Evolutionary conservation across 495 filamentous ascomycete genomes (phyloP).

Genomic region (Talaromyces proteolyticus): DNA sequence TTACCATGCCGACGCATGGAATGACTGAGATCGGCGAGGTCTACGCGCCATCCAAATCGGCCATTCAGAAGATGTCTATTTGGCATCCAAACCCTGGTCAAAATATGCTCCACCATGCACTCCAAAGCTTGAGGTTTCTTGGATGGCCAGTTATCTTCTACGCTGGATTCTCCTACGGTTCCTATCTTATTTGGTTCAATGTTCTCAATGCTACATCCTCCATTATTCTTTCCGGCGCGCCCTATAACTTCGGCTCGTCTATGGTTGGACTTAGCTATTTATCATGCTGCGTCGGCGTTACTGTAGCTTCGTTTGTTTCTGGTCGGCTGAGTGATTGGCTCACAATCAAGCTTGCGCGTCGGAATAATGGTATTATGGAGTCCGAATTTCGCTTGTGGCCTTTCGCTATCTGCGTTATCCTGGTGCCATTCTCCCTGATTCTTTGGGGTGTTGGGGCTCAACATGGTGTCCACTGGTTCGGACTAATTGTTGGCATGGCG

Average conservation of each 20-base stretch:
- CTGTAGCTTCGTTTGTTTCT: constrained; percentile 41
- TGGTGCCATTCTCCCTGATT: constrained; percentile 51
- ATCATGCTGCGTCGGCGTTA: constrained; percentile 50
- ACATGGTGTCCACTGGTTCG: constrained; percentile 55
- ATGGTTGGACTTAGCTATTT: constrained; percentile 60
- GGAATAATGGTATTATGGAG: constrained; percentile 57
- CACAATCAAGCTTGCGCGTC: constrained; percentile 50
- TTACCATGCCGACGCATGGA: constrained; percentile 5
- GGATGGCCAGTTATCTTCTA: constrained; percentile 63
- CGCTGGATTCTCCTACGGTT: constrained; percentile 61
- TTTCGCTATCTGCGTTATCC: constrained; percentile 45
- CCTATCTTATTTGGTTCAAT: constrained; percentile 60
- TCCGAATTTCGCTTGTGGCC: constrained; percentile 61
- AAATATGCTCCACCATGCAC: constrained; percentile 39
- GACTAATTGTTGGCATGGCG: constrained; percentile 57
- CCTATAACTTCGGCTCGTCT: constrained; percentile 53
- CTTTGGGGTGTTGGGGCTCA: constrained; percentile 68
- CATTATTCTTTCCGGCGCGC: constrained; percentile 47
- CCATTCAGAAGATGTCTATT: constrained; percentile 48
- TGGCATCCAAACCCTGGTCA: constrained; percentile 39
- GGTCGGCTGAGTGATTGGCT: constrained; percentile 56
- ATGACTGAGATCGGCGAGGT: constrained; percentile 16
- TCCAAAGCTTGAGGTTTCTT: constrained; percentile 34
- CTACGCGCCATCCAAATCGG: constrained; percentile 32
- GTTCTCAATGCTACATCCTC: constrained; percentile 61